Percentiles rank a stretch among this genome's conserved stretches.
These are phyloP conservation scores for Wickerhamomyces subpelliculosus DNA, from an alignment of 805 yeast species.

Conservation along the genomic window DNA sequence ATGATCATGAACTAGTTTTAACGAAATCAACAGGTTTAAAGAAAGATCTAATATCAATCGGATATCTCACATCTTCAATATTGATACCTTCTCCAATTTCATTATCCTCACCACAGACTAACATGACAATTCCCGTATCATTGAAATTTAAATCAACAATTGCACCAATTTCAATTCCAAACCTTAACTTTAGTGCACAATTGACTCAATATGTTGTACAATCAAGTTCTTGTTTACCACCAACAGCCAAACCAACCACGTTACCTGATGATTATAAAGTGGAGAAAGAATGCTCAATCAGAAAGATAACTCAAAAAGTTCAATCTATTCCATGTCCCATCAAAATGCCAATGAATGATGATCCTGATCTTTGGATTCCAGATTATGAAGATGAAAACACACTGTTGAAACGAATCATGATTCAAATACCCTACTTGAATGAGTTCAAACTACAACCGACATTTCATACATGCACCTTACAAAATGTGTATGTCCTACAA, in stretches of 20 bases:
- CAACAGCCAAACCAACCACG: background rate
- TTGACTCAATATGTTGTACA: conserved; percentile 10
- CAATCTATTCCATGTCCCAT: too few relatives aligned
- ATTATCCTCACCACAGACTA: background rate
- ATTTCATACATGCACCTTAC: conserved; percentile 17
- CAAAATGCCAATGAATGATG: too few relatives aligned
- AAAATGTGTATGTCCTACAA: conserved; percentile 12
- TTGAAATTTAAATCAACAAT: conserved; percentile 6
- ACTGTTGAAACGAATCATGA: conserved; percentile 2
- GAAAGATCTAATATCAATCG: background rate
- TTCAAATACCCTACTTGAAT: conserved; percentile 6
- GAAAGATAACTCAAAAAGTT: background rate
- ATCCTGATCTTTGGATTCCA: too few relatives aligned
- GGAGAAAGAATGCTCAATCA: too few relatives aligned
- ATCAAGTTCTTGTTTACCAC: conserved; percentile 7
- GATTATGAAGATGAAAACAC: conserved; percentile 6
- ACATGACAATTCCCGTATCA: conserved; percentile 5
- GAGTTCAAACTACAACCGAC: conserved; percentile 8
- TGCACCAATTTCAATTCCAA: background rate
- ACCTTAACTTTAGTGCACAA: background rate
- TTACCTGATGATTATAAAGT: background rate
- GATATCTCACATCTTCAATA: background rate
- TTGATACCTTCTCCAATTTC: background rate
- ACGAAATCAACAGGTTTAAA: background rate
- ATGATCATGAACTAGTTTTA: background rate